Conservation (phyloP, 2,329 filamentous ascomycete species). For the Penicillium decumbens region DNA sequence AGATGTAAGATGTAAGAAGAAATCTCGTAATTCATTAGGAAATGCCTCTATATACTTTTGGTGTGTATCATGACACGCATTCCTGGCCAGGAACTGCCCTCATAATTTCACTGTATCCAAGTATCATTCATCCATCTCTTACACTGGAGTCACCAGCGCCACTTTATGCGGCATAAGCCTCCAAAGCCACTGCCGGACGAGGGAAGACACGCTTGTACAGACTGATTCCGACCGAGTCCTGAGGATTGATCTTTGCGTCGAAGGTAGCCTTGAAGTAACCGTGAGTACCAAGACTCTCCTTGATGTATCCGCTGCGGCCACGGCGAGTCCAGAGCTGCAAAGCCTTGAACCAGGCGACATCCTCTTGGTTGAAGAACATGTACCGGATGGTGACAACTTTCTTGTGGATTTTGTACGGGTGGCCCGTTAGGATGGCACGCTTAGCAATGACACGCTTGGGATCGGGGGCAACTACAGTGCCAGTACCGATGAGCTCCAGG, state of each 20-base stretch:
- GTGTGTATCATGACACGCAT: slow-evolving; percentile 15
- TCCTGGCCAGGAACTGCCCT: slow-evolving; percentile 1
- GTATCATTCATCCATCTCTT: slow-evolving; percentile 29
- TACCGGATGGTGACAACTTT: slow-evolving; percentile 93
- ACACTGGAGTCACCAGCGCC: slow-evolving; percentile 1
- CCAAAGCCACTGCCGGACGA: slow-evolving; percentile 55
- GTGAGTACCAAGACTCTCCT: slow-evolving; percentile 90
- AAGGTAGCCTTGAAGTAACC: slow-evolving; percentile 99
- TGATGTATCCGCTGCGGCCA: slow-evolving; percentile 83
- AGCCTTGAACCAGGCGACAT: slow-evolving; percentile 97
- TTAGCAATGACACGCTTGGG: slow-evolving; percentile 79
- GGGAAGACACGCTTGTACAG: slow-evolving; percentile 84
- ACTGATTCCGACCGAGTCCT: slow-evolving; percentile 88
- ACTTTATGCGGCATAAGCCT: slow-evolving; percentile 26
- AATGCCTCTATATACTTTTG: slow-evolving; percentile 30
- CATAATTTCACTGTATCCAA: slow-evolving; percentile 17
- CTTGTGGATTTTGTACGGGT: slow-evolving; percentile 99
- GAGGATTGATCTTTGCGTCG: slow-evolving; percentile 90
- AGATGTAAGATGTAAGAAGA: slow-evolving; percentile 1
- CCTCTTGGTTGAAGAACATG: slow-evolving; percentile 98
- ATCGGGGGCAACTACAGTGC: slow-evolving; percentile 77
- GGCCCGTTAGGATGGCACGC: slow-evolving; percentile 86
- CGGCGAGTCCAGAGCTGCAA: slow-evolving; percentile 89
- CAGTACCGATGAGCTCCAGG: slow-evolving; percentile 75
- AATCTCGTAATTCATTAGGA: slow-evolving; percentile 31